Base-by-base conservation (phyloP, 2,329 filamentous ascomycete species). In the Macrophomina phaseolina region DNA sequence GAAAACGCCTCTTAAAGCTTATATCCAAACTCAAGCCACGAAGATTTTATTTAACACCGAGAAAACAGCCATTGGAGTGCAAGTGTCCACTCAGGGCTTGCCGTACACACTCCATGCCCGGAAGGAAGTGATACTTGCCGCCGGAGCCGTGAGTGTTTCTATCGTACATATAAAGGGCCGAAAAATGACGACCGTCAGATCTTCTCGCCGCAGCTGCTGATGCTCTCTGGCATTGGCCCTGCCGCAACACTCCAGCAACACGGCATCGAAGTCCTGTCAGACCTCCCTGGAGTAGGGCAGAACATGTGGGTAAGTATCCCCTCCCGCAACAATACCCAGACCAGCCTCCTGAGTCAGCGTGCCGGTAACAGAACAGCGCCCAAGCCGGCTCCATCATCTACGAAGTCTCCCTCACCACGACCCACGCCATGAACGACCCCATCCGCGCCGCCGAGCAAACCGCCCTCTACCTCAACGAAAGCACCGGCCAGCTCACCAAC, bases 81-180 rank as follows among this genome's bases (percentile, higher is more conserved):
- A 34, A 5, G 64, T 73, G 4, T 52, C 67, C 18, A 77, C 81
- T 42, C 74, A 55, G 7, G 69, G 70, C 0, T 14, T 51, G 9
- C 23, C 32, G 3, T 73, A 69, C 14, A 70, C 49, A 14, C 60
- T 75, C 2, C 67, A 46, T 0, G 78, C 78, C 2, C 75, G 71
- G 12, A 78, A 79, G 51, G 81, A 83, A 68, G 78, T 83, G n/a
- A 80, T 84, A 32, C 67, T 83, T 0, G 80, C 80, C 0, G 80
- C 79, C 0, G 81, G 81, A 6, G 83, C 86, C 16, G 52, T 55
- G 23, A 32, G 48, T 12, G 4, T 9, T 28, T 4, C 81, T 81
- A 66, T 77, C 80, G 49, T 4, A 48, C 4, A n/a, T 14, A 48
- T 5, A 48, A 1, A 3, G 6, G 2, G 6, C 8, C 14, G n/a